Conservation (phyloP, 352 stramenopile genomes). For the Phytopythium mirpurense region DNA sequence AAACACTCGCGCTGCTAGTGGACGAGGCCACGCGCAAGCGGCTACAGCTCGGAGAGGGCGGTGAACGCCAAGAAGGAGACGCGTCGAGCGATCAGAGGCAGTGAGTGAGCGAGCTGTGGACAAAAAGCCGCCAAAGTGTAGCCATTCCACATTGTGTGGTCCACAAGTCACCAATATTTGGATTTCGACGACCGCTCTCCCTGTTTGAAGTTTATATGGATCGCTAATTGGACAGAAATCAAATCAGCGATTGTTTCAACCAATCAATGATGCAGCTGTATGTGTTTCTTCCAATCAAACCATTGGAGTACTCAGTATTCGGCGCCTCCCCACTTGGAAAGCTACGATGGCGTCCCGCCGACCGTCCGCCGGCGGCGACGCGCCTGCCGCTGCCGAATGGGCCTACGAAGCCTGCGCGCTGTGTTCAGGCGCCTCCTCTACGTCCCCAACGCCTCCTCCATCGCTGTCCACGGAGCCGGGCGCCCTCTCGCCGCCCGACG, state of each 20-base stretch:
- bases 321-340: no score
- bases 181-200: neutral
- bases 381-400: neutral
- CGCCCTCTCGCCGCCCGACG: neutral
- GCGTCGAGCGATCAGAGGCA: neutral
- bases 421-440: neutral
- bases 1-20: constrained; percentile 40
- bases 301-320: no score
- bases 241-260: neutral
- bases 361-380: neutral
- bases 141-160: no score
- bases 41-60: constrained; percentile 12
- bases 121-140: constrained; percentile 4
- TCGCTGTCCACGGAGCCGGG: neutral
- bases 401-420: constrained; percentile 3
- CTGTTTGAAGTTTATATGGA: neutral
- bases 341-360: neutral
- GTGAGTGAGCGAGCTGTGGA: neutral
- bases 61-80: neutral
- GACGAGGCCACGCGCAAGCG: constrained; percentile 48
- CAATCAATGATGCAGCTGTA: neutral
- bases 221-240: constrained; percentile 1
- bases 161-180: no score
- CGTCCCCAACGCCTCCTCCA: neutral
- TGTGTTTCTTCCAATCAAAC: neutral